These are phyloP conservation scores for Acanthamoeba triangularis DNA, from an alignment of 208 protist species.

Conservation along the genomic window DNA sequence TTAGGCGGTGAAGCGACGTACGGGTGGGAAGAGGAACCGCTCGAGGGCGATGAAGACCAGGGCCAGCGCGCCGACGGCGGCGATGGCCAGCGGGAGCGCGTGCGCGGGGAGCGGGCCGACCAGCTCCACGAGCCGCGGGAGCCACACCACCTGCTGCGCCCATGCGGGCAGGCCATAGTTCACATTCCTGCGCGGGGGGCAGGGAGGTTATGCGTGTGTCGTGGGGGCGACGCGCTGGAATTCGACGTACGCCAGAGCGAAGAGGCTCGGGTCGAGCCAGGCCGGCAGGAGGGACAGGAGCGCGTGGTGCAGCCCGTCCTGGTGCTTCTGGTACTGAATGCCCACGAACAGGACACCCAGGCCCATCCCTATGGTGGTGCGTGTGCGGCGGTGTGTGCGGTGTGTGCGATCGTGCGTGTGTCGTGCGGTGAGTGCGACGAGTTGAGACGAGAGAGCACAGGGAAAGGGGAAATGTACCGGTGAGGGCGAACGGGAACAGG, in stretches of 20 bases:
- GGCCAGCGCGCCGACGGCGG: background rate
- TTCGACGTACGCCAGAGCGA: background rate
- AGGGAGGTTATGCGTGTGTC: background rate
- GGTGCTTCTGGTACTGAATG: slow-evolving; percentile 4
- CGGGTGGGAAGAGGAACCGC: background rate
- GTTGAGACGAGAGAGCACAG: background rate
- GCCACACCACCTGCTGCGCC: background rate
- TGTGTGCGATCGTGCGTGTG: background rate
- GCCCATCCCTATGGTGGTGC: background rate
- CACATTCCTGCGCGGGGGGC: background rate
- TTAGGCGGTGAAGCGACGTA: background rate
- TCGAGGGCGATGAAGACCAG: background rate
- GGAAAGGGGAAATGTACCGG: background rate
- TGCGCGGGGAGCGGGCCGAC: background rate
- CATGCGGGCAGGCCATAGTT: background rate
- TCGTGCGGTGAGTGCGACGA: too few species aligned
- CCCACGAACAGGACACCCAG: background rate
- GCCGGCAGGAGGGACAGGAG: background rate
- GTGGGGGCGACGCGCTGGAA: background rate
- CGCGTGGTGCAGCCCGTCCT: background rate
- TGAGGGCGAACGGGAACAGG: background rate
- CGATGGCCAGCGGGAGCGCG: background rate
- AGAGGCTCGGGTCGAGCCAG: background rate
- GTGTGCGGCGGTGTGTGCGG: background rate
- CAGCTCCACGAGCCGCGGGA: background rate